phyloP scores from a whole-genome alignment of 2,329 filamentous ascomycete species.

The Immersiporthe knoxdaviesiana region DNA sequence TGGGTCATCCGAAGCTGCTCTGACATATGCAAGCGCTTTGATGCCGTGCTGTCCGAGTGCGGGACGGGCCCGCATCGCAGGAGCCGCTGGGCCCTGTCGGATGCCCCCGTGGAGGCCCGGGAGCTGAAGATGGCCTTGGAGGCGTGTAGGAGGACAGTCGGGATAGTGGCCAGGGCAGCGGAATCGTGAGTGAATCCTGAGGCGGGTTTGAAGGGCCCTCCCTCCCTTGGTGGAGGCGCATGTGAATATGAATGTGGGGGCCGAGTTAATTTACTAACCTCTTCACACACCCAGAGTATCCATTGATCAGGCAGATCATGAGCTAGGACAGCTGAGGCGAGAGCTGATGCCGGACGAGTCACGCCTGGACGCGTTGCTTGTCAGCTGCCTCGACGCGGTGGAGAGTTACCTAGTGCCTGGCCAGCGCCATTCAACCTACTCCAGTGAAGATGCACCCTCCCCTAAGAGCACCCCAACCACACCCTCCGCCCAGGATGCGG shows the following conservation, averaged over 20 bases:
- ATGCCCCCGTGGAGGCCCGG: conserved; percentile 19
- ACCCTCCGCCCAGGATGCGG: conserved; percentile 20
- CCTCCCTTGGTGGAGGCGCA: not conserved
- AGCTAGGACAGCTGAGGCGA: conserved; percentile 19
- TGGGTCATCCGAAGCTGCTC: conserved; percentile 23
- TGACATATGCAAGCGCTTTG: conserved; percentile 22
- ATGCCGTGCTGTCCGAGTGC: conserved; percentile 21
- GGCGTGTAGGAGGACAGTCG: conserved; percentile 22
- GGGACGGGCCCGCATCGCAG: conserved; percentile 17
- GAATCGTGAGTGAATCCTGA: conserved; percentile 20
- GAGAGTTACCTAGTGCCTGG: conserved; percentile 13
- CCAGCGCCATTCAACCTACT: not conserved
- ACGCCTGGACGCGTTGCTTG: conserved; percentile 16
- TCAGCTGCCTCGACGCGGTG: conserved; percentile 22
- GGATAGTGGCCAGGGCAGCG: conserved; percentile 21
- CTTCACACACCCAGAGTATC: conserved; percentile 2
- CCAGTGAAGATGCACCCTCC: not conserved
- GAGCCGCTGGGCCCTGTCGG: conserved; percentile 25
- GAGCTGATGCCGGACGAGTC: conserved; percentile 9
- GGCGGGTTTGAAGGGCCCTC: not conserved
- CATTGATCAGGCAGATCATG: not conserved
- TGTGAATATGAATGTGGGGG: not conserved
- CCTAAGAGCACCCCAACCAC: conserved; percentile 3
- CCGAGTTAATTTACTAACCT: conserved; percentile 2
- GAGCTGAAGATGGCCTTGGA: conserved; percentile 19